Evolutionary conservation across 495 filamentous ascomycete genomes (phyloP).

Genomic region (Niebla homalea): DNA sequence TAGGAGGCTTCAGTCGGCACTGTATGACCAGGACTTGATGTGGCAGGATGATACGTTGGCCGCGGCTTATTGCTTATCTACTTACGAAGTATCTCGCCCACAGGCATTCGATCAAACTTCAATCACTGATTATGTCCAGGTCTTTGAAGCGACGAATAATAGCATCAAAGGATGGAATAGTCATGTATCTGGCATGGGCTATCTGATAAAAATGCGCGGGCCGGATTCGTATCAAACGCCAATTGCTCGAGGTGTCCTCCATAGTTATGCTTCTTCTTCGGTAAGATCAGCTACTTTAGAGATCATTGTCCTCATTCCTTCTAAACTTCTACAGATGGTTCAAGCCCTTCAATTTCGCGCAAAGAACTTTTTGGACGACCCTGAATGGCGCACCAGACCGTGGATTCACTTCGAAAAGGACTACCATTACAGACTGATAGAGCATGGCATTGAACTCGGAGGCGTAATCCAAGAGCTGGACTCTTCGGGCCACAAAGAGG

Average conservation of each 20-base stretch:
- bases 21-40: neutral
- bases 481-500: neutral
- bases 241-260: neutral
- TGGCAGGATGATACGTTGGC: constrained; percentile 7
- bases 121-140: neutral
- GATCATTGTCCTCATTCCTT: neutral
- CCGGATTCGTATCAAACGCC: neutral
- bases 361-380: neutral
- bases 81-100: constrained; percentile 7
- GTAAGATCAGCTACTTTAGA: neutral
- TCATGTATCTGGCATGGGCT: constrained; percentile 3
- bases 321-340: neutral
- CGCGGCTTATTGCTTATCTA: constrained; percentile 1
- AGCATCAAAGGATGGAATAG: constrained; percentile 10
- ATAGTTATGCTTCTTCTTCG: neutral
- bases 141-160: constrained; percentile 9
- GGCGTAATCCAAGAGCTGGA: neutral
- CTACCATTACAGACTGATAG: neutral
- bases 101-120: neutral
- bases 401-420: neutral
- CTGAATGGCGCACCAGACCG: neutral
- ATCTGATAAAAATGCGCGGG: neutral
- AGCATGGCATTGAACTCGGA: neutral
- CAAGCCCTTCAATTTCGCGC: neutral
- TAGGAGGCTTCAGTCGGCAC: neutral